Conservation (phyloP, 345 rosid species). For the Hibiscus trionum region DNA sequence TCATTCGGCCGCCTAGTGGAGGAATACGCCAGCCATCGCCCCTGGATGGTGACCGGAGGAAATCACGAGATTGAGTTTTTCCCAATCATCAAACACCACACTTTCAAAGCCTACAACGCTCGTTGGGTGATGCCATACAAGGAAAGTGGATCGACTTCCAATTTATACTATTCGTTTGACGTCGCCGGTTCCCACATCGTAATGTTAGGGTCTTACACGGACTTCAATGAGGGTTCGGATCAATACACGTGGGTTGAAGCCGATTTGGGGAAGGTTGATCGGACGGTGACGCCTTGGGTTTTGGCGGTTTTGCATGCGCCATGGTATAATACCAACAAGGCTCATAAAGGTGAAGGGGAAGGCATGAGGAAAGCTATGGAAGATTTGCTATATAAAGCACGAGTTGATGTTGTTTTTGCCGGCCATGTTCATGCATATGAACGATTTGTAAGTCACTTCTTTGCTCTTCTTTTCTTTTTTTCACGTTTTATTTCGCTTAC, state of each 20-base stretch:
- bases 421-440: slow-evolving; percentile 96
- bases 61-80: slow-evolving; percentile 70
- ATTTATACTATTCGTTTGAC: slow-evolving; percentile 79
- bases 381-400: slow-evolving; percentile 45
- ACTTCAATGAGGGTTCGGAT: slow-evolving; percentile 42
- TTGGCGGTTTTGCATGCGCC: slow-evolving; percentile 73
- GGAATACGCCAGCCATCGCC: slow-evolving; percentile 64
- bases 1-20: slow-evolving; percentile 84
- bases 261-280: slow-evolving; percentile 50
- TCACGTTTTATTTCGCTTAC: too few species aligned
- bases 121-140: slow-evolving; percentile 80
- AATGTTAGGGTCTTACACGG: slow-evolving; percentile 59
- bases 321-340: slow-evolving; percentile 80
- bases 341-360: slow-evolving; percentile 92
- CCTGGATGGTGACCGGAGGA: slow-evolving; percentile 93
- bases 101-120: slow-evolving; percentile 73
- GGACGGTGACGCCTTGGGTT: slow-evolving; percentile 75
- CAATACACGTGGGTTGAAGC: slow-evolving; percentile 67
- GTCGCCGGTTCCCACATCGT: slow-evolving; percentile 49
- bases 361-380: slow-evolving; percentile 80
- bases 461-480: too few species aligned
- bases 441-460: slow-evolving; percentile 57
- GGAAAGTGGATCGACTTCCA: slow-evolving; percentile 69
- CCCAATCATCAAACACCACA: slow-evolving; percentile 51
- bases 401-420: slow-evolving; percentile 75